Conservation (phyloP, 768 basidiomycete species). For the Tubosaeta brunneosetosa region DNA sequence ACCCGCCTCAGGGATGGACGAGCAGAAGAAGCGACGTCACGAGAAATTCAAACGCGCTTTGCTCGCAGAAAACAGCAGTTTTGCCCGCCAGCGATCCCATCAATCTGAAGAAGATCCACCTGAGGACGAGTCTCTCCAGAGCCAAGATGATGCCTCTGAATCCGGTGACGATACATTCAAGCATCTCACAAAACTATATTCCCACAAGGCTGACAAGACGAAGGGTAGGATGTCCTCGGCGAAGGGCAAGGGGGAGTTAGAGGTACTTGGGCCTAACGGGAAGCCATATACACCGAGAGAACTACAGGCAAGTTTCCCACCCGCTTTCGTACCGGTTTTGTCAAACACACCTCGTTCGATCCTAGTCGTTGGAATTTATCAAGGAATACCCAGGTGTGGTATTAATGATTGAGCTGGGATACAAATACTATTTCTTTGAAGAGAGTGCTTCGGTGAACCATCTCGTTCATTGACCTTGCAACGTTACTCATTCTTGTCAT, state of each 20-base stretch:
- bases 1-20: constrained; percentile 18
- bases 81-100: constrained; percentile 21
- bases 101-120: constrained; percentile 15
- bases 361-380: constrained; percentile 48
- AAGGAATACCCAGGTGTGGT: constrained; percentile 59
- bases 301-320: constrained; percentile 45
- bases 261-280: constrained; percentile 60
- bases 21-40: constrained; percentile 42
- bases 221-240: constrained; percentile 32
- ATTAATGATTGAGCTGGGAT: constrained; percentile 79
- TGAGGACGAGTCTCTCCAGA: constrained; percentile 18
- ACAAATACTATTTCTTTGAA: constrained; percentile 79
- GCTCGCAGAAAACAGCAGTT: constrained; percentile 41
- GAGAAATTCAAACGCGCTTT: constrained; percentile 53
- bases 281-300: constrained; percentile 74
- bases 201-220: constrained; percentile 30
- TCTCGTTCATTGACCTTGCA: background rate
- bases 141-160: constrained; percentile 24
- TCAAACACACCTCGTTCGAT: background rate
- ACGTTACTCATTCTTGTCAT: constrained; percentile 9
- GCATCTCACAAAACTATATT: constrained; percentile 46
- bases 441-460: constrained; percentile 70
- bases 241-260: constrained; percentile 34
- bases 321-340: background rate
- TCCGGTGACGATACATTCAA: constrained; percentile 44